Base-by-base conservation (phyloP, 2,329 filamentous ascomycete genomes). In the Decorospora gaudefroyi region DNA sequence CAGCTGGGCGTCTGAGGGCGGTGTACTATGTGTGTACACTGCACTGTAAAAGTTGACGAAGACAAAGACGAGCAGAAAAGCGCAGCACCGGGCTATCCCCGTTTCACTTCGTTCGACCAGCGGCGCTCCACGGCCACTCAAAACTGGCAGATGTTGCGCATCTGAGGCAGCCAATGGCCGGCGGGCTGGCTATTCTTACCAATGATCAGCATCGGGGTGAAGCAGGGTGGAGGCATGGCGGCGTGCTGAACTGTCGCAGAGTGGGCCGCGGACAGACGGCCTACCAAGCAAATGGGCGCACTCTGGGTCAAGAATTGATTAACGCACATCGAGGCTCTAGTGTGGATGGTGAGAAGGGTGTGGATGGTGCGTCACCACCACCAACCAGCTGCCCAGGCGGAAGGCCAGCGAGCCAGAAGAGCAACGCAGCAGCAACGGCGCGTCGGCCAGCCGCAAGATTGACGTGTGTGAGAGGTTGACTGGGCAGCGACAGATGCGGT, bases 31-130 rank as follows among this genome's bases (percentile, higher is more conserved):
- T 17, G 23, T 15, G 39, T 31, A 22, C 30, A n/a, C n/a, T n/a
- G n/a, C n/a, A n/a, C n/a, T n/a, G n/a, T n/a, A n/a, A n/a, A n/a
- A n/a, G n/a, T n/a, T n/a, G n/a, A n/a, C n/a, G n/a, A n/a, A n/a
- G n/a, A n/a, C n/a, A n/a, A n/a, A n/a, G n/a, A n/a, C n/a, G n/a
- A n/a, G n/a, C n/a, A n/a, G n/a, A n/a, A n/a, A n/a, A n/a, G n/a
- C n/a, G n/a, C n/a, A 39, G 27, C 46, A 25, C 53, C 56, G 59
- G 60, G 53, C 60, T 47, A 52, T 49, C 39, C 61, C 59, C 62
- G 62, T 55, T 56, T 51, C 47, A 52, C 28, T 34, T 50, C 43
- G 55, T 54, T 43, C 21, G 32, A 35, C 40, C 28, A 34, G 25
- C 21, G 12, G 27, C 10, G 22, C 12, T 34, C 21, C 27, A 35